A percentile compares a stretch with the other conserved stretches of the same genome.
Evolutionary conservation across 805 yeast species (phyloP).

Genomic region (Zygoascus ofunaensis): DNA sequence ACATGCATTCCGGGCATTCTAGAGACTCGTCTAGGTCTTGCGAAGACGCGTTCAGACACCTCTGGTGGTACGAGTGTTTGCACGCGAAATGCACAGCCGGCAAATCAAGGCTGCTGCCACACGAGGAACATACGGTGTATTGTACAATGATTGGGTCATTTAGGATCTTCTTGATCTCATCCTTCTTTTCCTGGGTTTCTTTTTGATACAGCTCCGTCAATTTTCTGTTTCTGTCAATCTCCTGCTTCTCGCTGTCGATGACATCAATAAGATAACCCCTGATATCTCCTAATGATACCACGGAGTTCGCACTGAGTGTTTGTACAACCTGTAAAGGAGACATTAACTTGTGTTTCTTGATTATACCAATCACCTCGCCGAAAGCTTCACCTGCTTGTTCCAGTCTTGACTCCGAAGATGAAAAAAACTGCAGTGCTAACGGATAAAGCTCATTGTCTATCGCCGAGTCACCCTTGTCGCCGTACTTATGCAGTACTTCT

Average conservation of each 20-base stretch:
- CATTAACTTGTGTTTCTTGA: constrained; percentile 45
- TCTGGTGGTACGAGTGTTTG: constrained; percentile 75
- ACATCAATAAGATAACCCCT: constrained; percentile 57
- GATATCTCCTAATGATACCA: constrained; percentile 62
- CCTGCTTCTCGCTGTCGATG: constrained; percentile 50
- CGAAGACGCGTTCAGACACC: constrained; percentile 45
- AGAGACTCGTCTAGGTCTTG: constrained; percentile 4
- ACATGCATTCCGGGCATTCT: constrained; percentile 68
- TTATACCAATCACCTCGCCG: constrained; percentile 42
- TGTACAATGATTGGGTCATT: constrained; percentile 46
- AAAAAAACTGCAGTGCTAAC: constrained; percentile 53
- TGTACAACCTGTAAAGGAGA: constrained; percentile 74
- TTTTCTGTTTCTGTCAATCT: constrained; percentile 58
- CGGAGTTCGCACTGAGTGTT: constrained; percentile 50
- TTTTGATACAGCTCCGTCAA: constrained; percentile 56
- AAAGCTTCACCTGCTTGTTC: constrained; percentile 44
- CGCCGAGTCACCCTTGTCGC: constrained; percentile 29
- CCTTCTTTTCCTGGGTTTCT: constrained; percentile 51
- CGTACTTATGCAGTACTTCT: constrained; percentile 48
- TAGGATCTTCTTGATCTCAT: constrained; percentile 43
- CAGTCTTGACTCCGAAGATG: constrained; percentile 46
- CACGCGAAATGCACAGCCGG: constrained; percentile 84
- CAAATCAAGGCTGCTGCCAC: constrained; percentile 55
- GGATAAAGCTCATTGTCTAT: constrained; percentile 55
- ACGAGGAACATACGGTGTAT: constrained; percentile 54